Evolutionary conservation across 306 rosid genomes (phyloP), one percentile per base, ranked within the genome.

Genomic region (Calophaca sinica): DNA sequence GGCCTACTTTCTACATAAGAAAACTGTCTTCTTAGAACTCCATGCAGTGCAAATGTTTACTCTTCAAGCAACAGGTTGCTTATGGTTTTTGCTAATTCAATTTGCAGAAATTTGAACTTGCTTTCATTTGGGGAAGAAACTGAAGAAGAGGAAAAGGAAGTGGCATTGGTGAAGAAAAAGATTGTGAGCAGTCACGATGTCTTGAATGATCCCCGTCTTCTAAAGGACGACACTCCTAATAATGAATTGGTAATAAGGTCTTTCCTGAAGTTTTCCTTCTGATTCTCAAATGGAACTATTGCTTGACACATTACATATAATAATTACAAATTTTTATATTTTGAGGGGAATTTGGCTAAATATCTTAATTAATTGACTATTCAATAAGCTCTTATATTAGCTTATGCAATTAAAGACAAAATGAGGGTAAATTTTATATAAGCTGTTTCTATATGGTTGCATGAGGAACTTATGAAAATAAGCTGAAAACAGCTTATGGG

Each of bases 121-220:
- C 96, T 94, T 78, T 94, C 99, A 3, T 94, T 92, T 69, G 98
- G 93, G 76, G 99, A 92, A 86, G 99, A 94, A 83, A 90, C 96
- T 57, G 99, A 92, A 89, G 96, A 89, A 79, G 98, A 92, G 70
- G 96, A 94, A 89, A 94, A 87, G 75, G 98, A 88, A 81, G 68
- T 87, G 86, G 88, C 89, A 50, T 84, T 74, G 49, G 83, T 90
- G 69, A 94, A 90, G 87, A 89, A 86, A 81, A 92, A 94, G 84
- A 94, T 92, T 72, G 88, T 82, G 90, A 94, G 98, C 90, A 94
- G 99, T 74, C 98, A 94, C 9, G 98, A 92, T 84, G 93, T 94
- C 71, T 86, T 94, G 84, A 85, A 94, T 73, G 99, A 94, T 86
- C 99, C 99, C 69, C 96, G 99, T 63, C 98, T 94, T 81, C 82